Evolutionary conservation across 2,329 filamentous ascomycete genomes (phyloP), one percentile per base, ranked within the genome.

Genomic region (Aspergillus novoparasiticus): DNA sequence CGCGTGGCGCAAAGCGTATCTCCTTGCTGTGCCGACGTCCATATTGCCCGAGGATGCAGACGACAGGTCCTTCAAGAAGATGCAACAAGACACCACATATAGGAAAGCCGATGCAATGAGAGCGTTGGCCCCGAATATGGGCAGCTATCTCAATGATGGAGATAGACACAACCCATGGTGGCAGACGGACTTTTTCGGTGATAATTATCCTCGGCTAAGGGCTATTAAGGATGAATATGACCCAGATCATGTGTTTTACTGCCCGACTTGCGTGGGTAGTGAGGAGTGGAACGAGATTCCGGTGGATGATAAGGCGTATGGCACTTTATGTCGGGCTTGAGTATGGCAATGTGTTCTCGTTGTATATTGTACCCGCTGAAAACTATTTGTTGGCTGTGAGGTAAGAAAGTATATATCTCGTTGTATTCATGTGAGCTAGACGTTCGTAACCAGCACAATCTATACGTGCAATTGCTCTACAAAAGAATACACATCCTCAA

Each of bases 201-300:
- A 51, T 21, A 41, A 41, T 10, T 59, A 59, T 26, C 46, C 58
- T 2, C 46, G 48, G 0, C 30, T 53, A 1, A 43, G 21, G 32
- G 48, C 48, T 2, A 55, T 53, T 1, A 59, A 59, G 46, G 32
- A 59, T 6, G 26, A 32, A 26, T 59, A 59, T 21, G 58, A 59
- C 30, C 48, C 58, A 26, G 23, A 32, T 4, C n/a, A 50, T 43
- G 34, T 59, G 10, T 54, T 59, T 14, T 55, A 59, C 30, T 59
- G 58, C 30, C 23, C 32, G 2, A 32, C 58, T 3, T 54, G 58
- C n/a, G 58, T 59, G 0, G 58, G 58, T 0, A 50, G 56, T 14
- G 56, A 46, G n/a, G 19, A 34, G 2, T 58, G 41, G 56, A 16
- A 6, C 11, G 43, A 48, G 28, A 1, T 36, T 14, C 48, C 28